These are phyloP conservation scores for grape (Vitis vinifera) DNA, from an alignment of 164 flowering plant genomes.

Conservation along the genomic window DNA sequence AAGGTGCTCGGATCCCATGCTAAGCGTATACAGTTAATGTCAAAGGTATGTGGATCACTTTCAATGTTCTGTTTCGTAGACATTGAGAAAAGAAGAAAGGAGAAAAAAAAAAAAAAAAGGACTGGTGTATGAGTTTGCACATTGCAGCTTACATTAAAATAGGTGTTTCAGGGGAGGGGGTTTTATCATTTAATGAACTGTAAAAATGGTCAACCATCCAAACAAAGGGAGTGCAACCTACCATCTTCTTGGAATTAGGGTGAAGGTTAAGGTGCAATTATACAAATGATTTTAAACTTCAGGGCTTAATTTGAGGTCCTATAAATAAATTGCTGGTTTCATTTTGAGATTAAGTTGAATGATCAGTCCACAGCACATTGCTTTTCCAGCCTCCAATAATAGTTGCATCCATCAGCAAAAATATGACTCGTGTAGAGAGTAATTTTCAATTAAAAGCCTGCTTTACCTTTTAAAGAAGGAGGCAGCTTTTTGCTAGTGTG, in stretches of 20 bases:
- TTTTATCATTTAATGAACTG: background rate
- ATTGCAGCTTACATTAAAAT: no score
- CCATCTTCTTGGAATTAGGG: background rate
- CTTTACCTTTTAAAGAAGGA: background rate
- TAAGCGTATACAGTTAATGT: conserved; percentile 69
- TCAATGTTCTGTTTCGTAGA: background rate
- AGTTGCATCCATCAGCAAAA: background rate
- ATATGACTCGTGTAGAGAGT: background rate
- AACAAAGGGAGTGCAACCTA: background rate
- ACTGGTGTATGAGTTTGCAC: background rate
- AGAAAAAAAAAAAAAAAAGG: no score
- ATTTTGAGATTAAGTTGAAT: no score
- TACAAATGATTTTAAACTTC: background rate
- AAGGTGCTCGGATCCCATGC: conserved; percentile 80
- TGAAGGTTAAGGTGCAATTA: background rate
- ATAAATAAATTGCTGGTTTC: no score
- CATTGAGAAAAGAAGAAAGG: no score
- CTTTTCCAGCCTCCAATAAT: background rate
- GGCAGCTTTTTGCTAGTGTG: background rate
- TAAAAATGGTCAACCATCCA: background rate
- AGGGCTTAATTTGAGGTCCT: background rate
- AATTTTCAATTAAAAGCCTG: background rate
- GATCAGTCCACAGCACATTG: no score
- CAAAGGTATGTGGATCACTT: conserved; percentile 52
- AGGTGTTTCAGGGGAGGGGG: no score